Conservation (phyloP, 2,329 filamentous ascomycete species). For the Clarireedia paspali region DNA sequence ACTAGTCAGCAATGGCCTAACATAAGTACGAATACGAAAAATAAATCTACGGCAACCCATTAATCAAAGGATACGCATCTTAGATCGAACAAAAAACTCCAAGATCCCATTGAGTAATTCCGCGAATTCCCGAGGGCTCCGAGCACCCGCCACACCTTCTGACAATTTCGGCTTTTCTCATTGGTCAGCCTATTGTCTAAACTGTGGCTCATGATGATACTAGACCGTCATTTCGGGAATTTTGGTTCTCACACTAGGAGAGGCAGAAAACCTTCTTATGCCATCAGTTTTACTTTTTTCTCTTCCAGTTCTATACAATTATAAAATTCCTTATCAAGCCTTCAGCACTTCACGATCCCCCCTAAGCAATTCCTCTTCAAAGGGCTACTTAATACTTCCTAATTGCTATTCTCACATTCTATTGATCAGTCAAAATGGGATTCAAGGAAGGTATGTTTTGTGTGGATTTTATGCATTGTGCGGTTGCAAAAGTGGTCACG, state of each 20-base stretch:
- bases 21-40: background rate
- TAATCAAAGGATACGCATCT: background rate
- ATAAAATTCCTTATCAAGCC: too few relatives aligned
- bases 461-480: conserved; percentile 6
- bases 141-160: conserved; percentile 1
- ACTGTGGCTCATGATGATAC: conserved; percentile 1
- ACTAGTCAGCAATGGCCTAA: background rate
- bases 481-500: background rate
- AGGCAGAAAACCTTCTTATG: background rate
- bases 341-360: background rate
- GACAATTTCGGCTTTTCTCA: background rate
- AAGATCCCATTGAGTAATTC: background rate
- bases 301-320: background rate
- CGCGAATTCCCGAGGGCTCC: background rate
- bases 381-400: background rate
- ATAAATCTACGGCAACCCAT: background rate
- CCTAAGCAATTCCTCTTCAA: background rate
- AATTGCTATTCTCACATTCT: background rate
- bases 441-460: conserved; percentile 33
- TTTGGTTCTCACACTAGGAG: background rate
- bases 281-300: conserved; percentile 1
- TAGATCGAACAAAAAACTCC: background rate
- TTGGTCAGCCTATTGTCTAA: background rate
- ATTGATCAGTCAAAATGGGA: conserved; percentile 32
- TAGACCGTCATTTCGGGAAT: background rate